A percentile compares a stretch with the other conserved stretches of the same genome.
Conservation (phyloP, 192 early-diverging fungal genomes). For the Podila horticola region DNA sequence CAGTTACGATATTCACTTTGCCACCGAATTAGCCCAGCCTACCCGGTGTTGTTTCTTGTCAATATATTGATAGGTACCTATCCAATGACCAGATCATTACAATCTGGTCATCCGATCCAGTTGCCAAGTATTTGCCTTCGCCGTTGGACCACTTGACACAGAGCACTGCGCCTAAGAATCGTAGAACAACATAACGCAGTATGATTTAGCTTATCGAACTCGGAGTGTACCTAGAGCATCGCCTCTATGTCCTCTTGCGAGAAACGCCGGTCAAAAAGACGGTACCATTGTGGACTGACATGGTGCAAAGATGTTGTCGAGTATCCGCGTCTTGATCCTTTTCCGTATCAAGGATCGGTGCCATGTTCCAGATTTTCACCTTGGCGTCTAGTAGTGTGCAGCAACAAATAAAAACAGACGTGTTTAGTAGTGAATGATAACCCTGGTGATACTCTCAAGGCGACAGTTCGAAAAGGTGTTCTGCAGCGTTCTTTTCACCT, state of each 20-base stretch:
- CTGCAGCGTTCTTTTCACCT: slow-evolving; percentile 53
- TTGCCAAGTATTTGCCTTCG: slow-evolving; percentile 81
- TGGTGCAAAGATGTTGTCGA: slow-evolving; percentile 78
- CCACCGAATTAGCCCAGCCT: neutral
- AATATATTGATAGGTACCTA: slow-evolving; percentile 49
- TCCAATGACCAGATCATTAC: slow-evolving; percentile 92
- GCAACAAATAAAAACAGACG: neutral
- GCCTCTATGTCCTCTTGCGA: neutral
- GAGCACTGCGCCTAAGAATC: slow-evolving; percentile 76
- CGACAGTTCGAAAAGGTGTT: neutral
- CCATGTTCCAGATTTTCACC: slow-evolving; percentile 90
- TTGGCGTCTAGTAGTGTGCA: slow-evolving; percentile 72
- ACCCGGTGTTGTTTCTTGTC: neutral
- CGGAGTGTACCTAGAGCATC: neutral
- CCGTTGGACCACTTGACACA: slow-evolving; percentile 87
- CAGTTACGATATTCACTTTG: neutral
- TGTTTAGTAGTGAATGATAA: neutral
- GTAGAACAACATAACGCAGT: neutral
- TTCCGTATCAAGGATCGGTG: slow-evolving; percentile 63
- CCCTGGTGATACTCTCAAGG: neutral
- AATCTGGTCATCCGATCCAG: slow-evolving; percentile 92
- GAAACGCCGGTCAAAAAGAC: neutral
- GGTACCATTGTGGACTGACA: slow-evolving; percentile 84
- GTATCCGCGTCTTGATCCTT: slow-evolving; percentile 58
- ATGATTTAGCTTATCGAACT: neutral